These are phyloP conservation scores for Metschnikowia proteae DNA, from an alignment of 805 yeast species.

Conservation along the genomic window DNA sequence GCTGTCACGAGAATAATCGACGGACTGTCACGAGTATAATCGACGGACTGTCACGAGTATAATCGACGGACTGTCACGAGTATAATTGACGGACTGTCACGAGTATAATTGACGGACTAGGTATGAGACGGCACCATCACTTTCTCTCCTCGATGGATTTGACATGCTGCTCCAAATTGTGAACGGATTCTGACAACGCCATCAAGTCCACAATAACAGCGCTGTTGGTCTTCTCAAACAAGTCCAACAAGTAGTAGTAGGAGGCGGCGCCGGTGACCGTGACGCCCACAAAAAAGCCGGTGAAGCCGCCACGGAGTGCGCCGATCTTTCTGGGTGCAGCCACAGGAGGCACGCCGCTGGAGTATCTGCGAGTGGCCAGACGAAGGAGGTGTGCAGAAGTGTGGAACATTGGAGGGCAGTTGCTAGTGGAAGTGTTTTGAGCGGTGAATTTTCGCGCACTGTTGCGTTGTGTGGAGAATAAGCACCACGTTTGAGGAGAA, in stretches of 20 bases:
- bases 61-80: too few species aligned
- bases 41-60: too few species aligned
- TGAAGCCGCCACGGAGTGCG: constrained; percentile 47
- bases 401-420: not conserved
- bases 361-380: constrained; percentile 16
- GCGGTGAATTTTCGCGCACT: not conserved
- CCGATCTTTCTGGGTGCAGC: constrained; percentile 35
- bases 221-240: constrained; percentile 68
- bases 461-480: not conserved
- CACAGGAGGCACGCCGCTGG: constrained; percentile 23
- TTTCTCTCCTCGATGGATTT: constrained; percentile 50
- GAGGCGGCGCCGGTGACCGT: constrained; percentile 70
- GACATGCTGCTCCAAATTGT: constrained; percentile 66
- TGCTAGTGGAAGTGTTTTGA: not conserved
- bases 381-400: constrained; percentile 1
- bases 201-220: constrained; percentile 74
- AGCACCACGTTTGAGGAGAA: too few species aligned
- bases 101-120: too few species aligned
- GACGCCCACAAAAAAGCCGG: constrained; percentile 79
- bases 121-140: constrained; percentile 1
- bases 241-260: constrained; percentile 74
- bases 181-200: constrained; percentile 62
- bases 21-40: too few species aligned
- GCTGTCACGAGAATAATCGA: too few species aligned
- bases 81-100: too few species aligned